Conservation (phyloP, 2,329 filamentous ascomycete genomes). For the Sporothrix variecibatus region DNA sequence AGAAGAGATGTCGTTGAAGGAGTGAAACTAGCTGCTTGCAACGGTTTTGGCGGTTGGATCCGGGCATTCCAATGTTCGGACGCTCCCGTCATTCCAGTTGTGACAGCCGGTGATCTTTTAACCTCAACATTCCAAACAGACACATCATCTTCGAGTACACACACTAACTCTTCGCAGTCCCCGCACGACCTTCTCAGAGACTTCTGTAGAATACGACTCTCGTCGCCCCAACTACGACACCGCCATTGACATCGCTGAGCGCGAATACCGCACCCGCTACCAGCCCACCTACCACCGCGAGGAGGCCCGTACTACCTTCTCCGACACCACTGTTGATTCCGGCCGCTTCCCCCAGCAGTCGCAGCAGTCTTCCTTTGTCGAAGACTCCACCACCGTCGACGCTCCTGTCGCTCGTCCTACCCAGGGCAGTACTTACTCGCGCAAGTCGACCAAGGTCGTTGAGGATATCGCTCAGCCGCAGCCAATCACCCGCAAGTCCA, state of each 20-base stretch:
- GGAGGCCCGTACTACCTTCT: slow-evolving; percentile 37
- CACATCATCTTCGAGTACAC: not conserved
- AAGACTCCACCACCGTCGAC: slow-evolving; percentile 60
- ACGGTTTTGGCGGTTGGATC: not conserved
- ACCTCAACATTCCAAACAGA: not conserved
- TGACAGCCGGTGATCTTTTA: not conserved
- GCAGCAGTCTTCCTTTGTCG: slow-evolving; percentile 50
- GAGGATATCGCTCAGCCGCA: slow-evolving; percentile 63
- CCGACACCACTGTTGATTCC: slow-evolving; percentile 42
- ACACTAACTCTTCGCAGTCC: slow-evolving; percentile 37
- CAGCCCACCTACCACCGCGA: slow-evolving; percentile 51
- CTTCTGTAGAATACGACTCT: slow-evolving; percentile 65
- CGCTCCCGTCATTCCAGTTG: slow-evolving; percentile 26
- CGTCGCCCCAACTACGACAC: slow-evolving; percentile 51
- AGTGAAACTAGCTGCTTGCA: not conserved
- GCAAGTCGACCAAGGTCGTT: slow-evolving; percentile 60
- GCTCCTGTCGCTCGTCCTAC: slow-evolving; percentile 43
- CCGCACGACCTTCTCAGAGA: slow-evolving; percentile 56
- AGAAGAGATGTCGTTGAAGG: not conserved
- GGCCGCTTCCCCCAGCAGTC: slow-evolving; percentile 36
- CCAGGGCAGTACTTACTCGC: slow-evolving; percentile 46
- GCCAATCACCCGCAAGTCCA: slow-evolving; percentile 49
- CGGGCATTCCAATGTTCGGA: slow-evolving; percentile 21
- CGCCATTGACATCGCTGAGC: slow-evolving; percentile 65
- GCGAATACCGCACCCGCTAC: slow-evolving; percentile 64